A percentile compares a stretch with the other conserved stretches of the same genome.
phyloP scores from a whole-genome alignment of 1,284 basidiomycete genomes.

The Wolfiporia cocos region DNA sequence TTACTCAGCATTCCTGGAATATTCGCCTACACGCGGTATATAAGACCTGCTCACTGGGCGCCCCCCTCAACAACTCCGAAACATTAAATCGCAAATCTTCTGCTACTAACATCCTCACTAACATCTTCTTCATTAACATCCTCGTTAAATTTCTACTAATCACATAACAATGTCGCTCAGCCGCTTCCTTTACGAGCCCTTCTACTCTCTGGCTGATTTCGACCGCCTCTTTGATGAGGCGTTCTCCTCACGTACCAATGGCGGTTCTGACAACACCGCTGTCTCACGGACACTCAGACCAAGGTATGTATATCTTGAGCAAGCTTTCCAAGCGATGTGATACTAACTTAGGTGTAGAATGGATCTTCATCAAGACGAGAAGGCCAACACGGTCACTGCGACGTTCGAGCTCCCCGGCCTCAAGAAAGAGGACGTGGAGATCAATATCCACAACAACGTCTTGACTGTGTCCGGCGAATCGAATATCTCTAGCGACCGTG shows the following conservation, averaged over 20 bases:
- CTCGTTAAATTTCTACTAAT: neutral
- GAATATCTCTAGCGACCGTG: constrained; percentile 25
- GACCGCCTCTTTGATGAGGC: constrained; percentile 37
- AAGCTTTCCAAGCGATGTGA: too few relatives aligned
- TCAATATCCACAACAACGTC: constrained; percentile 36
- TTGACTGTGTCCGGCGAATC: constrained; percentile 42
- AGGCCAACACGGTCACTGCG: constrained; percentile 37
- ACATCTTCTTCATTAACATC: too few relatives aligned
- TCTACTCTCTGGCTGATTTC: constrained; percentile 33
- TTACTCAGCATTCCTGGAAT: too few relatives aligned
- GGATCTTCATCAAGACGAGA: constrained; percentile 39
- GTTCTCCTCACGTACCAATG: constrained; percentile 1
- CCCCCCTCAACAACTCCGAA: too few relatives aligned
- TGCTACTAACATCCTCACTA: too few relatives aligned
- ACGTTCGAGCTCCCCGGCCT: constrained; percentile 45
- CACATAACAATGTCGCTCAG: constrained; percentile 3
- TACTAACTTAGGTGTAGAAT: constrained; percentile 27
- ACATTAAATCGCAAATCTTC: too few relatives aligned
- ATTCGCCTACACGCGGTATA: too few relatives aligned
- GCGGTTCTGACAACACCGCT: constrained; percentile 1
- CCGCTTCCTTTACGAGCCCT: constrained; percentile 26
- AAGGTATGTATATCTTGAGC: constrained; percentile 15
- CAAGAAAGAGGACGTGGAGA: constrained; percentile 34
- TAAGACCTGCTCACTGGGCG: too few relatives aligned
- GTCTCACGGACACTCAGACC: constrained; percentile 16